These are phyloP conservation scores for Steccherinum ochraceum DNA, from an alignment of 768 basidiomycete genomes.

Conservation along the genomic window DNA sequence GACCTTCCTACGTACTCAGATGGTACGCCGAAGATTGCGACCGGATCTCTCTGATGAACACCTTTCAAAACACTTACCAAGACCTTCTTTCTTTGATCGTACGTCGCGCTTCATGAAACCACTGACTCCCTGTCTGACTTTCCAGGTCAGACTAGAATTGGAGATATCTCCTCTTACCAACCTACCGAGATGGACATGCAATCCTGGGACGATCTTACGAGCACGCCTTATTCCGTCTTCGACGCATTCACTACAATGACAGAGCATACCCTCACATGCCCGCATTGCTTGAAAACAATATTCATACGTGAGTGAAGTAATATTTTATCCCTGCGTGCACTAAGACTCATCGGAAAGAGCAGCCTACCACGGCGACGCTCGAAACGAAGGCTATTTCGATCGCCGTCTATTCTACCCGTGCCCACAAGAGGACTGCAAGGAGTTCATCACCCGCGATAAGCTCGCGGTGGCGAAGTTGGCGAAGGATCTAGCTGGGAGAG, in stretches of 20 bases:
- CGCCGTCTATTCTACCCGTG: constrained; percentile 33
- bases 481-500: constrained; percentile 26
- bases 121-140: no score
- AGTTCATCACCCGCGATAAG: constrained; percentile 34
- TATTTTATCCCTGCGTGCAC: no score
- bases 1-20: constrained; percentile 1
- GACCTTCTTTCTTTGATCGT: not conserved
- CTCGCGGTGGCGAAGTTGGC: constrained; percentile 39
- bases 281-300: constrained; percentile 25
- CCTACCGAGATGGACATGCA: constrained; percentile 7
- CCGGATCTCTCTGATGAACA: constrained; percentile 5
- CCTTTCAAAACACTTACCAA: not conserved
- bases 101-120: no score
- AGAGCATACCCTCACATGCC: constrained; percentile 27
- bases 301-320: constrained; percentile 31
- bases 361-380: no score
- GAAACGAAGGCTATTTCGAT: constrained; percentile 48
- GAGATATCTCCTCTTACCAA: constrained; percentile 13
- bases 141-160: constrained; percentile 18
- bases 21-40: constrained; percentile 15
- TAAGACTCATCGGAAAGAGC: no score
- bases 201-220: constrained; percentile 15
- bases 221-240: constrained; percentile 27
- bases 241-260: constrained; percentile 23
- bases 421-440: constrained; percentile 25